Base-by-base conservation (phyloP, 2,329 filamentous ascomycete species). In the Curvularia eragrostidis region DNA sequence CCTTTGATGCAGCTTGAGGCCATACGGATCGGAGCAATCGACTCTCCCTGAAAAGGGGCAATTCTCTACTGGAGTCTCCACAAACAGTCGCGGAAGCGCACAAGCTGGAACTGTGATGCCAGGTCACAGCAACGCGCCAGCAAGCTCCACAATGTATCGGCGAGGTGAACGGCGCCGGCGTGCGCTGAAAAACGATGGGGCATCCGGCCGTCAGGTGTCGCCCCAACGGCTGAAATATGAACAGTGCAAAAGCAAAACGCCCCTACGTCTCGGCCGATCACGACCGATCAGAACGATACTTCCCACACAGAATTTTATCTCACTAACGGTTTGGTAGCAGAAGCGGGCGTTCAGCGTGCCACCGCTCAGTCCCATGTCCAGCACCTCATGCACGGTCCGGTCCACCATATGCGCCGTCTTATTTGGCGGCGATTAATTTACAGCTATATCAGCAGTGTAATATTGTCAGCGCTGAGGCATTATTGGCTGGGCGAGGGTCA, bases 401-500 rank as follows among this genome's bases (percentile, higher is more conserved):
- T 28, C 32, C 43, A 58, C 38, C 42, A 59, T 55, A 55, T 41
- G 2, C 38, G 52, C 34, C 18, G 38, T 47, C 48, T 49, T 59
- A 58, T 55, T 52, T 21, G 24, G 44, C 58, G 39, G 44, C 44
- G 51, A 52, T 34, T 55, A 52, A 47, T 55, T 38, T 50, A 41
- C 36, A 51, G 32, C 47, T 39, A 24, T 48, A 55, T 41, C 55
- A 54, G 21, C 24, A 42, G 13, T 43, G 26, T 47, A 24, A 21
- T 61, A 61, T 61, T 19, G 43, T 52, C 55, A 56, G 55, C 55
- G 44, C 10, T 58, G 21, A 34, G 34, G 6, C 23, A 49, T 21
- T 58, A 58, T 58, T 26, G 43, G 54, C 55, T 28, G 23, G 52
- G 51, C 34, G 19, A n/a, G 32, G 32, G 34, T 9, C 18, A 23